A percentile compares a stretch with the other conserved stretches of the same genome.
These are phyloP conservation scores for Leccinum rimulosum DNA, from an alignment of 768 basidiomycete species.

Conservation along the genomic window DNA sequence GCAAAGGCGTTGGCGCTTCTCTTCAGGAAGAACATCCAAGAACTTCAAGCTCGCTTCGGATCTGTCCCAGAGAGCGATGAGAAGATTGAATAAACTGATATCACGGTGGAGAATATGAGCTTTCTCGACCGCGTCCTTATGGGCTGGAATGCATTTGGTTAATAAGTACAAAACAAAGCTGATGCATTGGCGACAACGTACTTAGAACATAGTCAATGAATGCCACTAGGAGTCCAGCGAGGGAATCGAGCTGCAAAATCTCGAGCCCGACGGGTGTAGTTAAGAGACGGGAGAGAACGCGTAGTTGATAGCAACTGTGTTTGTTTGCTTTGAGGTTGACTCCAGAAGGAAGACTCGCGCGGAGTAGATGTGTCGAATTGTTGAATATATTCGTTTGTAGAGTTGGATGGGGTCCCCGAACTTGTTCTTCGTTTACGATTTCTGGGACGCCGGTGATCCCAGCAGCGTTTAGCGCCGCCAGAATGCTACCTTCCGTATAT, in stretches of 20 bases:
- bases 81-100: not conserved
- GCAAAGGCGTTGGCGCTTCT: not conserved
- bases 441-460: not conserved
- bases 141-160: not conserved
- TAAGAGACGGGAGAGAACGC: not conserved
- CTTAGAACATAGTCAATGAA: not conserved
- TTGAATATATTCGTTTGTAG: not conserved
- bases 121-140: not conserved
- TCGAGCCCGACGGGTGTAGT: not conserved
- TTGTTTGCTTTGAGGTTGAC: not conserved
- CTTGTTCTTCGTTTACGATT: not conserved
- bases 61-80: not conserved
- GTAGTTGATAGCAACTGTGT: not conserved
- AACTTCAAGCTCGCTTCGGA: not conserved
- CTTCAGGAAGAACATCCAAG: not conserved
- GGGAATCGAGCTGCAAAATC: not conserved
- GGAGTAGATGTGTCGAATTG: not conserved
- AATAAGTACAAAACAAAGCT: not conserved
- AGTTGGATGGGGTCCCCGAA: not conserved
- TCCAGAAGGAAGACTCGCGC: not conserved
- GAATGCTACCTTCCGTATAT: not conserved
- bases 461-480: not conserved
- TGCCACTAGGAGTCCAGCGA: not conserved
- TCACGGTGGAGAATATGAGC: not conserved
- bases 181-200: not conserved